Conservation (phyloP, 2,329 filamentous ascomycete species). For the Aspergillus brunneoviolaceus region DNA sequence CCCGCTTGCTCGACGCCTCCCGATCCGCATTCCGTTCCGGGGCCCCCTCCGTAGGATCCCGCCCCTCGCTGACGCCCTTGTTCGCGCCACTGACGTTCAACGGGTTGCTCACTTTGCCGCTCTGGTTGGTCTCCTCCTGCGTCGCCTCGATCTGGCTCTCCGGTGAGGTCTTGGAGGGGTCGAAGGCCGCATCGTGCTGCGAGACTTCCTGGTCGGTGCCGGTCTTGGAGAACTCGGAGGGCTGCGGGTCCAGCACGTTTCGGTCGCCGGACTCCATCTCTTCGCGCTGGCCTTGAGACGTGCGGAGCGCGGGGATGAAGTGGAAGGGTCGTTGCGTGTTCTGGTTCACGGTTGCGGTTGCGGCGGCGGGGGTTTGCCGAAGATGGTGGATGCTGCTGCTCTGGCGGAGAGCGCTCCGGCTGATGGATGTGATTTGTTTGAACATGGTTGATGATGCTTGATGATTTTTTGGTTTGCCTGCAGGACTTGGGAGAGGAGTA, state of each 20-base stretch:
- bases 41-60: slow-evolving; percentile 45
- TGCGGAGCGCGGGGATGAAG: slow-evolving; percentile 2
- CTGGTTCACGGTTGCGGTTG: neutral
- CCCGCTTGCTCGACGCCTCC: slow-evolving; percentile 40
- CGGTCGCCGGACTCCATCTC: slow-evolving; percentile 44
- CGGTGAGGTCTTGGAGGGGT: slow-evolving; percentile 66
- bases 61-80: slow-evolving; percentile 54
- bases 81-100: slow-evolving; percentile 63
- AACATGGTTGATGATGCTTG: slow-evolving; percentile 8
- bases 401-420: slow-evolving; percentile 6
- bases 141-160: slow-evolving; percentile 51
- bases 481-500: too few species aligned
- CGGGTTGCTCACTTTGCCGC: slow-evolving; percentile 48
- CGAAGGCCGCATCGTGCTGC: slow-evolving; percentile 64
- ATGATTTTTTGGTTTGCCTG: too few species aligned
- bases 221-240: slow-evolving; percentile 67
- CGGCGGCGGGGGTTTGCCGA: neutral
- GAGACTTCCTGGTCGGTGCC: slow-evolving; percentile 63
- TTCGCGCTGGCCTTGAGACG: slow-evolving; percentile 7
- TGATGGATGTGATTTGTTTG: slow-evolving; percentile 7
- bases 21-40: slow-evolving; percentile 41
- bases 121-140: slow-evolving; percentile 39
- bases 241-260: slow-evolving; percentile 63
- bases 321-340: neutral
- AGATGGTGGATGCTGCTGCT: slow-evolving; percentile 6